Conservation (phyloP, 192 early-diverging fungal species). For the Allomyces arbusculus region DNA sequence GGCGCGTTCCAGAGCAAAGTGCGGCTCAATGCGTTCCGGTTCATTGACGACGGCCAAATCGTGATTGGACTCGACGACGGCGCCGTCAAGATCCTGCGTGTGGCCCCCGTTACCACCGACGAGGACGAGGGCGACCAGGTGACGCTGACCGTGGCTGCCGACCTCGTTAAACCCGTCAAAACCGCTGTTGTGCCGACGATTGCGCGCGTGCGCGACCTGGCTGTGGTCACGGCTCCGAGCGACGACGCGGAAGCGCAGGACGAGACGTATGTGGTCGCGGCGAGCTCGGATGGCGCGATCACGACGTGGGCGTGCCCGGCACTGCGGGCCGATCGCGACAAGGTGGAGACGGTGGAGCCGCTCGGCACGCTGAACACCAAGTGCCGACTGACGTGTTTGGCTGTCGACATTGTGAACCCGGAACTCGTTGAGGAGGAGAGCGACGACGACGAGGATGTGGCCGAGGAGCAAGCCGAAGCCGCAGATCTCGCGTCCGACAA, state of each 20-base stretch:
- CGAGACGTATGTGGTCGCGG: not conserved
- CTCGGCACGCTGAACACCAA: not conserved
- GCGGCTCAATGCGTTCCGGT: not conserved
- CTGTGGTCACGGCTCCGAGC: not conserved
- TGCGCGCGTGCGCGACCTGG: too few species aligned
- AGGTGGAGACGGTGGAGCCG: not conserved
- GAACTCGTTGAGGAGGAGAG: not conserved
- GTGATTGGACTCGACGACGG: not conserved
- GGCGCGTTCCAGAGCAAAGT: not conserved
- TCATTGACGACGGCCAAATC: not conserved
- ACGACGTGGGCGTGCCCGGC: not conserved
- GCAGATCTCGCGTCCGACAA: not conserved
- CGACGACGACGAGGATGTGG: not conserved
- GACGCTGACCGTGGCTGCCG: not conserved
- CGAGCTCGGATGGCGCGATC: not conserved
- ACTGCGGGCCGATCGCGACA: not conserved
- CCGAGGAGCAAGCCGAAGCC: not conserved
- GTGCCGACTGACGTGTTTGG: not conserved
- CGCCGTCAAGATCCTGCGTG: not conserved
- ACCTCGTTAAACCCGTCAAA: not conserved
- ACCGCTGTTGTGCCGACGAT: not conserved
- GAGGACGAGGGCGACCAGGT: not conserved
- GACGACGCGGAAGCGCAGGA: not conserved
- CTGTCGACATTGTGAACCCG: not conserved
- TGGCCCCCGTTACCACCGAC: not conserved